Base-by-base conservation (phyloP, 2,329 filamentous ascomycete genomes). In the Ophiostoma himal-ulmi region DNA sequence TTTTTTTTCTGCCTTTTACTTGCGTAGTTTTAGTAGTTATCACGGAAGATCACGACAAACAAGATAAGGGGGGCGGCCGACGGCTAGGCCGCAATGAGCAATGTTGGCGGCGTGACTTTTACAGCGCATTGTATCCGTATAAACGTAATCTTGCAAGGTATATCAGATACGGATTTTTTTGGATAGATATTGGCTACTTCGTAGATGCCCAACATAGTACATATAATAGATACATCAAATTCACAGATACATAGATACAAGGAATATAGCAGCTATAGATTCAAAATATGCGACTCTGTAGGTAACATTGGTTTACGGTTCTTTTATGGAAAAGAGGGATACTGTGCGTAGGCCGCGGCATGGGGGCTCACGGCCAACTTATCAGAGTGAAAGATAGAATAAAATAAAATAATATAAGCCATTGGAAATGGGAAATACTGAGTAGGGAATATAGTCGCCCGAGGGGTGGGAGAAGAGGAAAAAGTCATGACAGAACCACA, bases 1-100 rank as follows among this genome's bases (percentile, higher is more conserved):
- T 37, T 13, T 62, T 30, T 64, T 5, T 14, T 13, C n/a, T 48
- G 17, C 26, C 6, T 10, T 36, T 34, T 64, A 4, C 65, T 67
- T 30, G 65, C 65, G 65, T 41, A 66, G 34, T 37, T 66, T 66
- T 66, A 39, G 64, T 37, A 66, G 64, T 22, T 66, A 67, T 67
- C 65, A 67, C 65, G 65, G 65, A 67, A 67, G 37, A 44, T 44
- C 36, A 67, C 65, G 65, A 44, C 65, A 30, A 44, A 30, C n/a
- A 68, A 54, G 41, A 67, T 41, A 67, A 67, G 22, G 13, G 20
- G 36, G 65, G 20, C 57, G 26, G 57, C 57, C 57, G 57, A 62
- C 57, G 57, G 57, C 57, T 62, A 62, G 57, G 57, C 57, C 57
- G 57, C 57, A 62, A 62, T 13, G 13, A 62, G 57, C 11, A 67